A percentile compares a stretch with the other conserved stretches of the same genome.
Conservation (phyloP, 768 basidiomycete genomes). For the Podaxis sp. region DNA sequence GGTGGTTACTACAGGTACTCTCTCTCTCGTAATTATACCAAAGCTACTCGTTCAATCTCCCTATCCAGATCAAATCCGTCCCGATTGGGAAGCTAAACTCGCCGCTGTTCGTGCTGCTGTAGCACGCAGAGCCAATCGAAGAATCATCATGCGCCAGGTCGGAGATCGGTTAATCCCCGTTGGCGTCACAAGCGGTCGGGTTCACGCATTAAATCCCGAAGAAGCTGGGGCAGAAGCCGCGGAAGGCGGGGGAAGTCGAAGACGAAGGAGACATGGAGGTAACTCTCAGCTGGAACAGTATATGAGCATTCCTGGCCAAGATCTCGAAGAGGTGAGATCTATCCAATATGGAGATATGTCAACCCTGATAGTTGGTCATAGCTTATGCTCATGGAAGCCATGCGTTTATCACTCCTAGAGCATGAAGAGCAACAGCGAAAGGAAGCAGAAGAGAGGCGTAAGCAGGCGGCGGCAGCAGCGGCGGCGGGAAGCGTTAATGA, state of each 20-base stretch:
- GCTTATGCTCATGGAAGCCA: constrained; percentile 99
- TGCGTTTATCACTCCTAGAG: constrained; percentile 91
- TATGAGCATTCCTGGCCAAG: constrained; percentile 80
- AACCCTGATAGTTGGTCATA: constrained; percentile 29
- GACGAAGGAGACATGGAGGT: constrained; percentile 55
- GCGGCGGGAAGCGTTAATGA: constrained; percentile 25
- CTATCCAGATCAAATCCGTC: constrained; percentile 85
- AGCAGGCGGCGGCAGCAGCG: constrained; percentile 40
- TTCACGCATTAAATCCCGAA: constrained; percentile 64
- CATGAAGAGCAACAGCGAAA: constrained; percentile 91
- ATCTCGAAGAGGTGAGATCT: constrained; percentile 81
- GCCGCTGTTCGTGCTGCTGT: constrained; percentile 95
- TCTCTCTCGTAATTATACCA: constrained; percentile 3
- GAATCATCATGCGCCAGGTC: constrained; percentile 98
- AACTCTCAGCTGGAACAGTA: constrained; percentile 66
- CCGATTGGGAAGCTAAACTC: constrained; percentile 97
- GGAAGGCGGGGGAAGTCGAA: constrained; percentile 49
- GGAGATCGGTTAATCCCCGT: constrained; percentile 97
- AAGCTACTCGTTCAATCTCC: background rate
- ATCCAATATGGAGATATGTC: constrained; percentile 5
- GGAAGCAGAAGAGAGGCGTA: constrained; percentile 68
- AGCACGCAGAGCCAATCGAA: constrained; percentile 89
- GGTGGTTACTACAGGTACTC: constrained; percentile 86
- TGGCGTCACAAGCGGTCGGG: constrained; percentile 88
- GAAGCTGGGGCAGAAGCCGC: constrained; percentile 51